A percentile compares a stretch with the other conserved stretches of the same genome.
Conservation (phyloP, 2,329 filamentous ascomycete species). For the Gyromitra esculenta region DNA sequence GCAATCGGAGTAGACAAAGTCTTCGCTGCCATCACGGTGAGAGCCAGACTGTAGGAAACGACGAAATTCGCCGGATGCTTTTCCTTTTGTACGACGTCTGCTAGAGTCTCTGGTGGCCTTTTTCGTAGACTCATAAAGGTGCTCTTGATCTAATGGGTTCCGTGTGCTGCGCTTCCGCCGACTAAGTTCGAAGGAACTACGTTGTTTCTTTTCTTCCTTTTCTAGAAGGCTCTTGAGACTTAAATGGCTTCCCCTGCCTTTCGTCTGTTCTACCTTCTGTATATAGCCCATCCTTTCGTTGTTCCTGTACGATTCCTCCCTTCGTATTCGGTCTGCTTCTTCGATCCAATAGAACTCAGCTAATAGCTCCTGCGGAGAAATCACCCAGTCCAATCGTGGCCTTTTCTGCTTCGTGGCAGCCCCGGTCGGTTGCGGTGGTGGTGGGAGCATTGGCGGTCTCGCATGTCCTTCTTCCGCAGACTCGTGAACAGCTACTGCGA, state of each 20-base stretch:
- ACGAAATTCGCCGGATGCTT: conserved; percentile 21
- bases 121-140: conserved; percentile 22
- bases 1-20: conserved; percentile 33
- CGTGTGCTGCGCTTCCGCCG: conserved; percentile 33
- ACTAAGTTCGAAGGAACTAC: conserved; percentile 29
- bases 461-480: conserved; percentile 11
- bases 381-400: conserved; percentile 83
- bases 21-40: conserved; percentile 32
- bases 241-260: conserved; percentile 54
- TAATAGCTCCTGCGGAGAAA: conserved; percentile 83
- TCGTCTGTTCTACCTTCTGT: conserved; percentile 46
- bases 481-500: conserved; percentile 42
- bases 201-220: conserved; percentile 39
- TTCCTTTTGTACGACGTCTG: conserved; percentile 24
- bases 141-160: conserved; percentile 13
- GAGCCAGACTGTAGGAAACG: conserved; percentile 18
- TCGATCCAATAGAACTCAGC: conserved; percentile 93
- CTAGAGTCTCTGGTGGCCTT: conserved; percentile 5
- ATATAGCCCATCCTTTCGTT: conserved; percentile 30
- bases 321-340: conserved; percentile 68
- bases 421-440: conserved; percentile 62
- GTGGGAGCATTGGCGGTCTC: conserved; percentile 48
- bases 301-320: conserved; percentile 20
- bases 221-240: conserved; percentile 57
- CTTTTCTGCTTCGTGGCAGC: conserved; percentile 71